Evolutionary conservation across 2,329 filamentous ascomycete genomes (phyloP).

Genomic region (Aspergillus sp.): DNA sequence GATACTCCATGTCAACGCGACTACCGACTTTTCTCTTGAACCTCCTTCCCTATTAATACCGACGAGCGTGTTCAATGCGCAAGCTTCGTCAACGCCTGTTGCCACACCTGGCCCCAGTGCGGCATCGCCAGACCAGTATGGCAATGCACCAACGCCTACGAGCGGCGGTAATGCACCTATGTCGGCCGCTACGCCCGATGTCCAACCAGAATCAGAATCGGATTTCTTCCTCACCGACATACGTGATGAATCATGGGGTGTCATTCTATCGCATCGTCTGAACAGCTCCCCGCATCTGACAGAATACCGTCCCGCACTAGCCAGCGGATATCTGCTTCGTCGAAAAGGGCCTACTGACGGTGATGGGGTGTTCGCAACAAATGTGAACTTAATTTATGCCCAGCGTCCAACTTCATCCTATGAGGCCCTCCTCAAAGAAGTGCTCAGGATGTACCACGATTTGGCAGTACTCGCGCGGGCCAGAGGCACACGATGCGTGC

Average conservation of each 20-base stretch:
- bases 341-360: slow-evolving; percentile 35
- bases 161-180: slow-evolving; percentile 26
- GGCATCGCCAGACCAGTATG: slow-evolving; percentile 38
- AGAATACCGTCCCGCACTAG: slow-evolving; percentile 36
- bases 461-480: slow-evolving; percentile 37
- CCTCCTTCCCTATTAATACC: slow-evolving; percentile 26
- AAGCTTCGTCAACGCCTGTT: slow-evolving; percentile 31
- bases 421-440: slow-evolving; percentile 35
- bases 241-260: slow-evolving; percentile 54
- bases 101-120: slow-evolving; percentile 33
- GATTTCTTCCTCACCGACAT: slow-evolving; percentile 53
- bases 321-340: slow-evolving; percentile 43
- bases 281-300: slow-evolving; percentile 36
- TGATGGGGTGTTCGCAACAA: slow-evolving; percentile 36
- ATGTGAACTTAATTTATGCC: slow-evolving; percentile 37
- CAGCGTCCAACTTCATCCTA: slow-evolving; percentile 22
- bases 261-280: slow-evolving; percentile 48
- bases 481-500: slow-evolving; percentile 36
- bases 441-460: slow-evolving; percentile 40
- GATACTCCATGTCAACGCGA: slow-evolving; percentile 29
- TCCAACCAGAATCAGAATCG: slow-evolving; percentile 41
- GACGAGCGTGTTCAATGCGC: slow-evolving; percentile 25
- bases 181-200: slow-evolving; percentile 30
- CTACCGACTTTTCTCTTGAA: slow-evolving; percentile 30
- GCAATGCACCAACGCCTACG: slow-evolving; percentile 33